These are phyloP conservation scores for Candida tallmaniae DNA, from an alignment of 805 yeast species.

Conservation along the genomic window DNA sequence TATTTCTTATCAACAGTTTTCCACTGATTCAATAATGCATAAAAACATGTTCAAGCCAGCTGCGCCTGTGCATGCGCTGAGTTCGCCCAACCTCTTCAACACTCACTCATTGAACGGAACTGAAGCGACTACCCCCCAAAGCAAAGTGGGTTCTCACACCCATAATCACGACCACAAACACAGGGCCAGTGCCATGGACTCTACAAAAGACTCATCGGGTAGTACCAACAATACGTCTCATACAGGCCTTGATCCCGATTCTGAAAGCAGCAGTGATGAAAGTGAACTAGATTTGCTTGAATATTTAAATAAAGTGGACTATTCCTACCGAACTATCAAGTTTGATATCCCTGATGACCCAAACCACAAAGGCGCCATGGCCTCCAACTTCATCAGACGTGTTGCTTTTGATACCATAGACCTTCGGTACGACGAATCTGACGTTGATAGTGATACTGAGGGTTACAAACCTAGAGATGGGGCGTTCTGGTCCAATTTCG, in stretches of 20 bases:
- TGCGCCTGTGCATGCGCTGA: too few species aligned
- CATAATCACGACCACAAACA: too few species aligned
- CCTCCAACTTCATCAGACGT: constrained; percentile 23
- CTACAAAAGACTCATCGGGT: background rate
- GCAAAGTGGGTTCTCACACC: too few species aligned
- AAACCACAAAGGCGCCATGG: constrained; percentile 6
- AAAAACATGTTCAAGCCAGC: too few species aligned
- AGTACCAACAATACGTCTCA: too few species aligned
- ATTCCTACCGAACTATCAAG: constrained; percentile 19
- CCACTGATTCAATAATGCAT: too few species aligned
- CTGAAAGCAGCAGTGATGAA: constrained; percentile 4
- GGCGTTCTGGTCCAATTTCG: constrained; percentile 7
- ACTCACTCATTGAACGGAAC: too few species aligned
- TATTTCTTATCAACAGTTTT: too few species aligned
- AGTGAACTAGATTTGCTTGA: constrained; percentile 15
- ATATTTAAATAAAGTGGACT: constrained; percentile 13
- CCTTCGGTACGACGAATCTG: constrained; percentile 22
- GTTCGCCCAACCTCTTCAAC: too few species aligned
- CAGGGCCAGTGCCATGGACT: too few species aligned
- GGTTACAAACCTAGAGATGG: constrained; percentile 4
- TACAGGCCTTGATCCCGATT: background rate
- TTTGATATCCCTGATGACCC: constrained; percentile 13
- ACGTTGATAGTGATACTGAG: constrained; percentile 15
- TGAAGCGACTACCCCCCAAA: background rate
- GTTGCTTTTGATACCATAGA: constrained; percentile 56